Base-by-base conservation (phyloP, 129 eudicot genomes). In the Arctium minus region DNA sequence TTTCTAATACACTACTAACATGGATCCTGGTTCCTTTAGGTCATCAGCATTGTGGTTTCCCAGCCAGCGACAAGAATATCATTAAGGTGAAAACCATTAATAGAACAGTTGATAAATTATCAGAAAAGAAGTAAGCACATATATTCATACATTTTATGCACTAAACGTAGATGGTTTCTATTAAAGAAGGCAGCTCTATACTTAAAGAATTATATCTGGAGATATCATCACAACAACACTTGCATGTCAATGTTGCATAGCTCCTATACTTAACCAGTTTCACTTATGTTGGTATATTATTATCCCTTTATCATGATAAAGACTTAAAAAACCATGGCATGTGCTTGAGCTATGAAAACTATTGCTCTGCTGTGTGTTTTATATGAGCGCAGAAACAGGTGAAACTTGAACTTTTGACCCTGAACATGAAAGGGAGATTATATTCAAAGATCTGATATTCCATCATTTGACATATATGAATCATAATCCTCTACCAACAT, bases 1-100 rank as follows among this genome's bases (percentile, higher is more conserved):
- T 60, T 60, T 60, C 68, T 60, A 15, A 73, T 38, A 40, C 36
- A 60, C 13, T 30, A 77, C 78, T 78, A 46, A 70, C 79, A 22
- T 79, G 60, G 36, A 80, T 78, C 74, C 71, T 79, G 62, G 30
- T 87, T 81, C 29, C 76, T 82, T 72, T 91, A 96, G 99, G 92
- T 90, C 83, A 76, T 87, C 78, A 75, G 83, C 79, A 83, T 73
- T 81, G 69, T 17, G 86, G 80, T 71, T 84, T 83, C 81, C 88
- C 87, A 62, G 80, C 76, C 75, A 77, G 67, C 79, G 87, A 85
- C 79, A 82, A 68, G 53, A 78, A 73, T 42, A 76, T 80, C 71
- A 79, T 96, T 72, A 96, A 96, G 99, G 99, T 96, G 90, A 76
- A 29, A 42, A 81, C 70, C 69, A 6, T 68, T 84, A 36, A 27